Base-by-base conservation (phyloP, 805 yeast genomes). In the Sungouiella blattae region DNA sequence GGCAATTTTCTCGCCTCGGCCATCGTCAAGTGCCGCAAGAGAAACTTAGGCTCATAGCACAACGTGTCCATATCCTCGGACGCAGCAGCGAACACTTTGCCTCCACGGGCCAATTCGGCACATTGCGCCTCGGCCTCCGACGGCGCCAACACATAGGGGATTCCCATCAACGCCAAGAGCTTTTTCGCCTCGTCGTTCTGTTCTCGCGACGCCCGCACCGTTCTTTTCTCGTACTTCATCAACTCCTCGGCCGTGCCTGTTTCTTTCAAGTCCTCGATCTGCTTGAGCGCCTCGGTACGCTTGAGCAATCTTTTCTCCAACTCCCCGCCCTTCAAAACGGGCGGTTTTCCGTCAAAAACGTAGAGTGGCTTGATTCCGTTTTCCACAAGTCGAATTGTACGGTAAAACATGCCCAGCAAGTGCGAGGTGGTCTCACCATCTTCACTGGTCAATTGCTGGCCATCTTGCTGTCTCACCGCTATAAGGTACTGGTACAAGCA, bases 121-220 rank as follows among this genome's bases (percentile, higher is more conserved):
- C 98, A 93, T 53, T 93, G 98, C 0, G 98, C 96, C 58, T 93
- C 99, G 2, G 99, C 99, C 61, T 93, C 99, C 57, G 96, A 83
- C 1, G 99, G 98, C 0, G 98, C 98, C 36, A 78, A 80, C 4
- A 93, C 83, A 49, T 69, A 86, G 2, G 99, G 99, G 32, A 93
- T 84, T 0, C 99, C 99, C 99, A 93, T 93, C 23, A 91, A 64
- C 32, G 69, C 75, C 37, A 93, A 68, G 36, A 93, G 63, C 43
- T 75, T 70, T 59, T 87, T 87, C 14, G 96, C 98, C 52, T 93
- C 98, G 23, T 86, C 97, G 51, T 91, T 93, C 47, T 93, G 98
- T 48, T 87, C 89, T 37, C 76, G 68, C 0, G 96, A 80, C 4
- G 88, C 99, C 43, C 83, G 74, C 7, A 93, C 98, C 5, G 91